phyloP scores from a whole-genome alignment of 257 asterid genomes.

The Ligustrum vulgare region DNA sequence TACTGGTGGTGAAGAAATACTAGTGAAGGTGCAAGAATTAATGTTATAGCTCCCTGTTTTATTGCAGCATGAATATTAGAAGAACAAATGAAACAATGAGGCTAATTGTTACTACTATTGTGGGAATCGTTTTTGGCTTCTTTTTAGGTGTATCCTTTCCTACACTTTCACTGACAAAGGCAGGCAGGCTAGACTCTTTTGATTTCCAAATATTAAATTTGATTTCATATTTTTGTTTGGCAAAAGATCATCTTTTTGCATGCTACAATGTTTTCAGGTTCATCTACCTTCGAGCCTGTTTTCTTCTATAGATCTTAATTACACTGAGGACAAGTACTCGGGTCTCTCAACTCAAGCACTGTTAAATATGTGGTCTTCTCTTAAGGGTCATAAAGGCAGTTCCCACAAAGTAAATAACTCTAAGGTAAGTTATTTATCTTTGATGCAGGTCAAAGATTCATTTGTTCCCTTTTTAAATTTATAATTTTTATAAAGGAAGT shows the following conservation, averaged over 20 bases:
- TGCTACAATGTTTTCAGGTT: slow-evolving; percentile 41
- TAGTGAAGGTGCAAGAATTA: not conserved
- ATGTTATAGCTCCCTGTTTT: slow-evolving; percentile 22
- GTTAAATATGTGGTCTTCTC: slow-evolving; percentile 73
- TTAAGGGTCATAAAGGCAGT: slow-evolving; percentile 51
- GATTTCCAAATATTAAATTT: not conserved
- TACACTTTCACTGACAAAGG: slow-evolving; percentile 66
- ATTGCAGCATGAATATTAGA: slow-evolving; percentile 49
- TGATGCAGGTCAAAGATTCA: no score
- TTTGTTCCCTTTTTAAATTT: no score
- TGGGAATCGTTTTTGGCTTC: slow-evolving; percentile 79
- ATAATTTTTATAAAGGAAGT: no score
- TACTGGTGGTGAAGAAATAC: not conserved
- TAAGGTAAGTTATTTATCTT: slow-evolving; percentile 51
- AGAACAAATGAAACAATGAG: slow-evolving; percentile 78
- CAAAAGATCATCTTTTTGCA: slow-evolving; percentile 15
- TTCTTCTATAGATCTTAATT: slow-evolving; percentile 59
- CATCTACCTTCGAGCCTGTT: slow-evolving; percentile 53
- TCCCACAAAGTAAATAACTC: slow-evolving; percentile 41
- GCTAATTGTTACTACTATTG: slow-evolving; percentile 64
- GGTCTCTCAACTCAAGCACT: slow-evolving; percentile 83
- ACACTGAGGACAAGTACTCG: slow-evolving; percentile 73
- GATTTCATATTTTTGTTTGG: slow-evolving; percentile 13
- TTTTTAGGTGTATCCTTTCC: slow-evolving; percentile 90
- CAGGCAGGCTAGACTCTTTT: slow-evolving; percentile 26